A percentile compares a stretch with the other conserved stretches of the same genome.
Evolutionary conservation across 148 eudicot genomes (phyloP).

Genomic region (Camellia japonica): DNA sequence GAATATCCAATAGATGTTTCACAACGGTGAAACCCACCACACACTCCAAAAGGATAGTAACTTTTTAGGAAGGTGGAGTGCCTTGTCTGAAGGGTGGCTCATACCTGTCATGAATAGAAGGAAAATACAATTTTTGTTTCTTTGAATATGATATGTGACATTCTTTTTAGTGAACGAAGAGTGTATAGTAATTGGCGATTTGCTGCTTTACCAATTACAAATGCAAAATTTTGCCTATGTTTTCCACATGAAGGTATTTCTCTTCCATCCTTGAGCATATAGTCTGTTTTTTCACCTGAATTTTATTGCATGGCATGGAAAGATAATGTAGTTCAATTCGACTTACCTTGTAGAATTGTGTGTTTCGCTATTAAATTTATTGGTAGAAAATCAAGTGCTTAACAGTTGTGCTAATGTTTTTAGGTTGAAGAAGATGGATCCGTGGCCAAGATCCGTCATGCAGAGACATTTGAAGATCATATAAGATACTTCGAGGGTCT

Average conservation of each 20-base stretch:
- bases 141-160: neutral
- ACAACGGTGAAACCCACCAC: too few relatives aligned
- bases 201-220: neutral
- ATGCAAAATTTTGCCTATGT: neutral
- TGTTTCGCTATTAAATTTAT: neutral
- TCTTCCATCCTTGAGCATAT: neutral
- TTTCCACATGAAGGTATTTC: neutral
- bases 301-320: neutral
- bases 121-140: too few relatives aligned
- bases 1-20: too few relatives aligned
- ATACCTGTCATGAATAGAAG: too few relatives aligned
- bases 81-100: too few relatives aligned
- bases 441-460: slow-evolving; percentile 69
- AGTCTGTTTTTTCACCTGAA: neutral
- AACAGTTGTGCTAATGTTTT: neutral
- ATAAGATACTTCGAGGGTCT: slow-evolving; percentile 67
- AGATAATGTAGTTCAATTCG: neutral
- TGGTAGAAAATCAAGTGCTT: too few relatives aligned
- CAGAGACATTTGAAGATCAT: slow-evolving; percentile 83
- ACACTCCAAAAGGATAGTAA: too few relatives aligned
- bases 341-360: neutral
- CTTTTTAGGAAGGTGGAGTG: too few relatives aligned
- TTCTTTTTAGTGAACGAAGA: neutral
- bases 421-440: slow-evolving; percentile 84
- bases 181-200: neutral